Evolutionary conservation across 306 rosid genomes (phyloP), one percentile per base, ranked within the genome.

Genomic region (Cucurbita ficifolia): DNA sequence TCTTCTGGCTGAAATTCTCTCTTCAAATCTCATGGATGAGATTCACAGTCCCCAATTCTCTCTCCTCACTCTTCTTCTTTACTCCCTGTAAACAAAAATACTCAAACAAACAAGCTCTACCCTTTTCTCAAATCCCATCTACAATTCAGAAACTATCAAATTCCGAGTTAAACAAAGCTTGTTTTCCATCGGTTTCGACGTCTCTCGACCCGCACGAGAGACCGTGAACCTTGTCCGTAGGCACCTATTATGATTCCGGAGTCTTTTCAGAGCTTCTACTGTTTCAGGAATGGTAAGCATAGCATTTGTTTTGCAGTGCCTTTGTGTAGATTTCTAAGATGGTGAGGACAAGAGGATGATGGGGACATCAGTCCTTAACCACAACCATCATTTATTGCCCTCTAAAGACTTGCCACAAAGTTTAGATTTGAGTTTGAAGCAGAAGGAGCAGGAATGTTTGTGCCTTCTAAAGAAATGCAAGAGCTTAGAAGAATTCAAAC

Each of bases 321-420:
- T 11, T 72, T 52, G 8, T 16, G 48, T 53, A 19, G 33, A 55
- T 33, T 50, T 53, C 6, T 38, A 53, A 53, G 21, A 86, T 90
- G 92, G 88, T 76, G 81, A 80, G 75, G 79, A 50, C 82, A 84
- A 79, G 73, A 85, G 76, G 63, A 89, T 90, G 92, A 88, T 79
- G 79, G 80, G 95, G 96, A 87, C 96, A 76, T 40, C 76, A 70
- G 96, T 90, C 92, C 95, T 89, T 42, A 76, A 76, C 83, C 83
- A 84, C 79, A 76, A 79, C 80, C 85, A 81, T 80, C 65, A 79
- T 72, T 79, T 83, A 42, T 76, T 84, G 60, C 85, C 86, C 2
- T 42, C 83, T 71, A 84, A 76, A 71, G 86, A 77, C 78, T 56
- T 79, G 74, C 79, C 81, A 11, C 82, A 84, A 46, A 55, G 19